Base-by-base conservation (phyloP, 73 alveolate genomes). In the Paramecium sexaurelia region DNA sequence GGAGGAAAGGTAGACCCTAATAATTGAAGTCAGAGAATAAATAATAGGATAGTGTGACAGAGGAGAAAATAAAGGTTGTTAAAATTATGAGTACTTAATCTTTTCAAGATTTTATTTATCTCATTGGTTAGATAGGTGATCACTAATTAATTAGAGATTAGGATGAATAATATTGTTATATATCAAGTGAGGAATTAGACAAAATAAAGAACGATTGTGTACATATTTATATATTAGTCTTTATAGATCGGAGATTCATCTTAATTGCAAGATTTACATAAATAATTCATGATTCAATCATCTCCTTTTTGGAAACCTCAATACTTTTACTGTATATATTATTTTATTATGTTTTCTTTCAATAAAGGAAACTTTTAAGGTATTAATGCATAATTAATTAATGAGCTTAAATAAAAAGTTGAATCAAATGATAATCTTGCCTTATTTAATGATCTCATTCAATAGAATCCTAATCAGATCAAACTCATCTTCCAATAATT, bases 1-100 rank as follows among this genome's bases (percentile, higher is more conserved):
- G 92, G 1, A 85, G 92, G 55, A 85, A 85, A 20, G 92, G 92
- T 6, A 85, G 92, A 85, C 92, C 92, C 1, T 26, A 66, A 6
- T 66, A 66, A 66, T 66, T 66, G 22, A 66, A 66, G 47, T 22
- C 83, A 0, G 43, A 32, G 10, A 29, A 26, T 15, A 29, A 26
- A 11, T 15, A 19, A n/a, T 6, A 26, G 8, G 83, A 66, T 24
- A 32, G 43, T 29, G 26, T 66, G 6, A 32, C 83, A 3, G 47
- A 66, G 19, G 83, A 66, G 19, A 66, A 66, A 66, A 29, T 66
- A 13, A 66, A 66, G 2, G 43, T 66, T 66, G 83, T 66, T 22
- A 66, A 66, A 7, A 32, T 66, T 6, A 66, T 66, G 83, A 66
- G 83, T 10, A 66, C 47, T 66, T 29, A 32, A 26, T 66, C 19